Evolutionary conservation across 768 basidiomycete genomes (phyloP).

Genomic region (Boletus pseudopeckii): DNA sequence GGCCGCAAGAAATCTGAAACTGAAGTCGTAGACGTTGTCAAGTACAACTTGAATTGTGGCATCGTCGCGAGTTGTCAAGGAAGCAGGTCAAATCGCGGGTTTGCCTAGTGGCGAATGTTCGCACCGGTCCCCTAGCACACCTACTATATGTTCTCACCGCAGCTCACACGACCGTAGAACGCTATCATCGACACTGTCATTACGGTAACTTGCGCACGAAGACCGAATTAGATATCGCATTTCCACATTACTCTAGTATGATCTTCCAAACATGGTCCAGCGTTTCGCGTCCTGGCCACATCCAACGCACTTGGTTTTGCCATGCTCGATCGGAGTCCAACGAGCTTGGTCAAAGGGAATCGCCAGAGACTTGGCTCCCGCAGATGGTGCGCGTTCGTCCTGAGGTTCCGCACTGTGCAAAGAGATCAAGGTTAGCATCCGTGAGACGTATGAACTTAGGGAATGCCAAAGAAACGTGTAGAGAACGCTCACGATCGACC

Average conservation of each 20-base stretch:
- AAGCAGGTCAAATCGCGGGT: neutral
- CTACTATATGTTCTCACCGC: neutral
- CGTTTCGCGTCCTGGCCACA: constrained; percentile 88
- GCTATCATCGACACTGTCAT: neutral
- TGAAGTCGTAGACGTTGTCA: neutral
- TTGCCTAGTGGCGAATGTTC: neutral
- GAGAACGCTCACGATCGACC: constrained; percentile 61
- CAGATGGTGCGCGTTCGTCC: constrained; percentile 94
- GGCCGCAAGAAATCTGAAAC: neutral
- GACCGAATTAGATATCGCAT: neutral
- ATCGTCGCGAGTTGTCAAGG: too few relatives aligned
- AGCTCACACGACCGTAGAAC: neutral
- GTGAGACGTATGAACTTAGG: neutral
- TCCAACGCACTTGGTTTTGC: constrained; percentile 85
- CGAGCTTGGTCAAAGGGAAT: constrained; percentile 93
- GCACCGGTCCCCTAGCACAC: too few relatives aligned
- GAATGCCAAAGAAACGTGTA: neutral
- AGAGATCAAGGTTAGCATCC: constrained; percentile 3
- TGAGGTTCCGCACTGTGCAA: constrained; percentile 69
- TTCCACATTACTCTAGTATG: constrained; percentile 48
- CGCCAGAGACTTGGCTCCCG: constrained; percentile 94
- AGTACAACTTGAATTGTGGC: too few relatives aligned
- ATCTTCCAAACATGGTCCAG: constrained; percentile 96
- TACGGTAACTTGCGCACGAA: neutral
- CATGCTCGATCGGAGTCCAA: constrained; percentile 75